Evolutionary conservation across 805 yeast genomes (phyloP), one percentile per base, ranked within the genome.

Genomic region (Phaffomyces antillensis): DNA sequence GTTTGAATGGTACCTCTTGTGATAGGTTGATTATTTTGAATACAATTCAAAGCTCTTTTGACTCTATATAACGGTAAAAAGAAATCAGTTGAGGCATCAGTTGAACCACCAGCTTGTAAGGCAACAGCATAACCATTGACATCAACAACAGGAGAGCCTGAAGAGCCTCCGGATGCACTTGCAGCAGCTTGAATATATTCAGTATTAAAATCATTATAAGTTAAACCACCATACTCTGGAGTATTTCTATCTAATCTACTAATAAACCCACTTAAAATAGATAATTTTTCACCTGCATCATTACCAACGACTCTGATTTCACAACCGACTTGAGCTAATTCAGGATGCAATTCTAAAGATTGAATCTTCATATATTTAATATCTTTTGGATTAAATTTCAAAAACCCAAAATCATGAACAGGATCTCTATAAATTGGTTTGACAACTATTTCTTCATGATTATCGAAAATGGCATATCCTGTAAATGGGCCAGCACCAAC

Each of bases 131-230:
- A 65, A 3, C 96, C 96, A 53, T 85, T 83, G 37, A 83, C 79
- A 62, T 88, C 83, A 3, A 90, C 95, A n/a, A 90, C 97, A 0
- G 97, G 97, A 4, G 96, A 87, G 9, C 97, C 97, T 40, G 93
- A 83, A 4, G 96, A 88, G 3, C 97, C 97, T 28, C 97, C 97
- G 16, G 95, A 83, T 0, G 97, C 96, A 48, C 89, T 78, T 1
- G 97, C 96, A 8, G 97, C 96, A 1, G 96, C 96, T 65, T 89
- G 96, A 45, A 89, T 86, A 64, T 89, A 89, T 63, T 86, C 96
- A 1, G 96, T 88, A 62, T 89, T 88, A 73, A 88, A 89, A 69
- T 89, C 97, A 60, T 86, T 88, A 64, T 89, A 90, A 15, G 95
- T 82, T 59, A 85, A 69, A 25, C 79, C 80, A 40, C 96, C 97